These are phyloP conservation scores for Neurospora sp. DNA, from an alignment of 495 filamentous ascomycete genomes.

Conservation along the genomic window DNA sequence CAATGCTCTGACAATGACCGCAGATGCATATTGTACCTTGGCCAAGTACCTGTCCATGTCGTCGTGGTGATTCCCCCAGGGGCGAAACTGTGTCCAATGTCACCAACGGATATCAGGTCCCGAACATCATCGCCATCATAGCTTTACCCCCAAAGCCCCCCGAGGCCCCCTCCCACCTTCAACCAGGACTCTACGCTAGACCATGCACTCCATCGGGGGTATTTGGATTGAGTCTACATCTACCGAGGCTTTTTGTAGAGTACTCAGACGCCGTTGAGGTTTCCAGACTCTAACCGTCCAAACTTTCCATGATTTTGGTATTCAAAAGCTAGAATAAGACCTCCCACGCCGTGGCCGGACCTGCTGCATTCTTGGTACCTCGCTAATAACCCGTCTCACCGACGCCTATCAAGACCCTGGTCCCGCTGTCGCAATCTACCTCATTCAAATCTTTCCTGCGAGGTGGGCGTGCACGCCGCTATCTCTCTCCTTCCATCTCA, in stretches of 20 bases:
- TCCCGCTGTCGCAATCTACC: background rate
- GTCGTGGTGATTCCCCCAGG: background rate
- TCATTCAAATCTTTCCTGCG: background rate
- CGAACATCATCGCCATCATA: background rate
- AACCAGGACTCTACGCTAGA: background rate
- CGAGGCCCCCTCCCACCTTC: background rate
- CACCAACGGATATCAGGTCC: background rate
- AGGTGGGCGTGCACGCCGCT: no score
- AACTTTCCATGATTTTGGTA: background rate
- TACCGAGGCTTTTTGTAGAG: background rate
- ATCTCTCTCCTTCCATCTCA: background rate
- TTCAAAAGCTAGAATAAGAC: background rate
- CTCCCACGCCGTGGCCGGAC: background rate
- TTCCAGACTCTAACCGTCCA: background rate
- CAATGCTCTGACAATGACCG: background rate
- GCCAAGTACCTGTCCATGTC: background rate
- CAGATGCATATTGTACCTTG: background rate
- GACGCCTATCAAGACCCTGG: background rate
- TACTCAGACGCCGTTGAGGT: background rate
- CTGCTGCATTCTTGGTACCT: background rate
- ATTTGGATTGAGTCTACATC: background rate
- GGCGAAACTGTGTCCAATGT: background rate
- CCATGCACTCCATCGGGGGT: background rate
- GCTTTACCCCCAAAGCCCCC: background rate
- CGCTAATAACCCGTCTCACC: background rate